phyloP scores from a whole-genome alignment of 306 rosid species.

The Lathyrus tuberosus region DNA sequence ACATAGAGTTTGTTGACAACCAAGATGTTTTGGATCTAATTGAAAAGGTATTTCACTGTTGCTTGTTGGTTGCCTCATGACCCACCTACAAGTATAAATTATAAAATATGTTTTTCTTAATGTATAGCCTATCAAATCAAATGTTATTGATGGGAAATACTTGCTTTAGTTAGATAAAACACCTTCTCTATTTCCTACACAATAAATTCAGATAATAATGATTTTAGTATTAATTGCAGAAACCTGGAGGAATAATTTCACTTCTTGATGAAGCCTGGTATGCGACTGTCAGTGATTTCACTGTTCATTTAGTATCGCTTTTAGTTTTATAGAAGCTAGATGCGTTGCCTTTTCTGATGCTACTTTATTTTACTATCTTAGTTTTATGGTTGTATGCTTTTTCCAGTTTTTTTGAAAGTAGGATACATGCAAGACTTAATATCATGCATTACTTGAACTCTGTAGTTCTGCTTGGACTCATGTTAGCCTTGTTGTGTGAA shows the following conservation, averaged over 20 bases:
- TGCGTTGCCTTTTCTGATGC: constrained; percentile 27
- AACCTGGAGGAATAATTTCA: constrained; percentile 98
- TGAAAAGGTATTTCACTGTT: constrained; percentile 72
- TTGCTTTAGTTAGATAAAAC: neutral
- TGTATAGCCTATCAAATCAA: constrained; percentile 20
- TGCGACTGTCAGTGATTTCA: constrained; percentile 40
- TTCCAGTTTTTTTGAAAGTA: constrained; percentile 28
- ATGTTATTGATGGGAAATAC: constrained; percentile 30
- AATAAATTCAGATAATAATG: constrained; percentile 33
- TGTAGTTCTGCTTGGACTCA: constrained; percentile 46
- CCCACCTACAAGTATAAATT: neutral
- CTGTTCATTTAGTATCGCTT: constrained; percentile 31
- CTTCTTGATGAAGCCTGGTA: constrained; percentile 99
- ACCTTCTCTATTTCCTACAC: constrained; percentile 3
- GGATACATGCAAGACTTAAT: constrained; percentile 23
- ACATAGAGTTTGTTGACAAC: constrained; percentile 98
- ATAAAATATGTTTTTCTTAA: neutral
- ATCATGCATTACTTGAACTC: constrained; percentile 37
- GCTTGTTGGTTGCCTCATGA: constrained; percentile 33
- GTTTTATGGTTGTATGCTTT: constrained; percentile 17
- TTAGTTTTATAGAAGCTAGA: constrained; percentile 38
- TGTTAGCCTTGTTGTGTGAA: constrained; percentile 44
- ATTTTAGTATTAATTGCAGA: constrained; percentile 57
- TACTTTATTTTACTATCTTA: neutral
- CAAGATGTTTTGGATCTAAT: constrained; percentile 98